Conservation (phyloP, 75 land plant species). For the Sequoiadendron giganteum region DNA sequence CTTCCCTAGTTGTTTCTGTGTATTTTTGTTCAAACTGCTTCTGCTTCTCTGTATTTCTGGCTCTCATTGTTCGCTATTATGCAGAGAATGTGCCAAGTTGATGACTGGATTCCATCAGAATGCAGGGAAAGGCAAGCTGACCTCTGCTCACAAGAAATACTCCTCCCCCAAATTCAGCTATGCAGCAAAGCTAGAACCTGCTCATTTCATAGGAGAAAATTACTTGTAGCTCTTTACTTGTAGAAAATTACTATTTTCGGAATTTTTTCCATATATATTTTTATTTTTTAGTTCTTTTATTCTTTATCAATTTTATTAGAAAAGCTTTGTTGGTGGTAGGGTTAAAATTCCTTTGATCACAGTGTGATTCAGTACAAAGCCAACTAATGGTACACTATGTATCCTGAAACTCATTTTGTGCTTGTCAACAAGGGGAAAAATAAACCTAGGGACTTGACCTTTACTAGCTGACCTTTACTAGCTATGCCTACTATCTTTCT, state of each 20-base stretch:
- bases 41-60: not conserved
- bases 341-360: too few species aligned
- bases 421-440: not conserved
- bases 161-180: conserved; percentile 4
- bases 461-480: too few species aligned
- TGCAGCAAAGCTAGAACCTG: conserved; percentile 8
- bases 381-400: too few species aligned
- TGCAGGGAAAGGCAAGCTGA: conserved; percentile 14
- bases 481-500: too few species aligned
- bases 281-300: not conserved
- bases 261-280: not conserved
- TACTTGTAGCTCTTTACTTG: too few species aligned
- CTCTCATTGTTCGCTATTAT: not conserved
- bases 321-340: too few species aligned
- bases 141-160: conserved; percentile 20
- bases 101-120: conserved; percentile 22
- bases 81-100: conserved; percentile 30
- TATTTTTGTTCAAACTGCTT: not conserved
- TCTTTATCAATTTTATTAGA: not conserved
- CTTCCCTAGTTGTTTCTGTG: not conserved
- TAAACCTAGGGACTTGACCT: not conserved
- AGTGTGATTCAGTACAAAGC: too few species aligned
- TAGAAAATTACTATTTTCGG: not conserved
- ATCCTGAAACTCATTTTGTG: too few species aligned
- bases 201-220: not conserved